A percentile compares a stretch with the other conserved stretches of the same genome.
Evolutionary conservation across 1,284 basidiomycete genomes (phyloP).

Genomic region (Trametes polyzona): DNA sequence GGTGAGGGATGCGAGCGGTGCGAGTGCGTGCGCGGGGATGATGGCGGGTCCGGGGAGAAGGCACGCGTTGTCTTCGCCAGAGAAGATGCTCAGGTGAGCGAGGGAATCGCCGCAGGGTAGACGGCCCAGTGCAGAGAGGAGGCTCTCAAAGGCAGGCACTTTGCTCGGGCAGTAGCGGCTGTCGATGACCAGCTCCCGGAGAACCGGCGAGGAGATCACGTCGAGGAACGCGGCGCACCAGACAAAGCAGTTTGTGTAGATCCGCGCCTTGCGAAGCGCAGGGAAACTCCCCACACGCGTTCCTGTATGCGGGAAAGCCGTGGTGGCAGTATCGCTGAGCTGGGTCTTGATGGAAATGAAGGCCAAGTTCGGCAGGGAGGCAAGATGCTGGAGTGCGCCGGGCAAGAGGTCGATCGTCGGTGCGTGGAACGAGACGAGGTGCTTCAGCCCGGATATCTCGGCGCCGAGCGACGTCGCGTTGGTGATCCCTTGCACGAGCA

Average conservation of each 20-base stretch:
- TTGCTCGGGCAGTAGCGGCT: neutral
- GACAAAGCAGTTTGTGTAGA: neutral
- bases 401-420: neutral
- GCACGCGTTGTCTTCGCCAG: neutral
- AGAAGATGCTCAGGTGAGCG: neutral
- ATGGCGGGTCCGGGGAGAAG: neutral
- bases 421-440: neutral
- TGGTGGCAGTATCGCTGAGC: neutral
- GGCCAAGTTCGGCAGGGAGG: neutral
- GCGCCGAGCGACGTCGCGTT: neutral
- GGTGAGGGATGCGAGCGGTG: neutral
- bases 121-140: neutral
- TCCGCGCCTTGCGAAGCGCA: neutral
- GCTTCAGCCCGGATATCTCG: neutral
- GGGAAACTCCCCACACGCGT: neutral
- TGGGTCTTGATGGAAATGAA: neutral
- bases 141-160: neutral
- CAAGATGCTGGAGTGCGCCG: neutral
- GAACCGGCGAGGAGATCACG: neutral
- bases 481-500: neutral
- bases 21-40: neutral
- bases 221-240: neutral
- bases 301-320: neutral
- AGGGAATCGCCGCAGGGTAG: neutral
- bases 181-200: neutral